Conservation (phyloP, 2,329 filamentous ascomycete genomes). For the Phaeomoniella chlamydospora region DNA sequence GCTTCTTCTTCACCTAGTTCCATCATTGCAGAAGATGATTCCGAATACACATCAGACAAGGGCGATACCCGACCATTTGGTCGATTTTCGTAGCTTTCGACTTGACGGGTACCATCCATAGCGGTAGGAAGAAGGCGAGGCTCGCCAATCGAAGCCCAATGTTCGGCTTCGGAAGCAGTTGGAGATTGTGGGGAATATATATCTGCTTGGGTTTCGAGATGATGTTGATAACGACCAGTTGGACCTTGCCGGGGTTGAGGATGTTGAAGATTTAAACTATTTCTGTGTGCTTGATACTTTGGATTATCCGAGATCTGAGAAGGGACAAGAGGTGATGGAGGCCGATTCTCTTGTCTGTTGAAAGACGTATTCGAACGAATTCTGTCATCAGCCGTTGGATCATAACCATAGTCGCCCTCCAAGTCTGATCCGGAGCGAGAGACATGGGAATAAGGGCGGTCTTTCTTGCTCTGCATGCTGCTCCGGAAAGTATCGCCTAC, state of each 20-base stretch:
- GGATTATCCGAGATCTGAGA: conserved; percentile 42
- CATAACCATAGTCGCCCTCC: conserved; percentile 46
- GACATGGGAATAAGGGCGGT: conserved; percentile 46
- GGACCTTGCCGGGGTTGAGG: conserved; percentile 49
- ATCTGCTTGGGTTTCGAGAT: conserved; percentile 46
- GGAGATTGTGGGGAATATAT: conserved; percentile 24
- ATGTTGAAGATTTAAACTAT: conserved; percentile 49
- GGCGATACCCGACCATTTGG: conserved; percentile 28
- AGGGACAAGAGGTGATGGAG: conserved; percentile 48
- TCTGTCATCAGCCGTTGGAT: conserved; percentile 29
- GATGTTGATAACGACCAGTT: conserved; percentile 45
- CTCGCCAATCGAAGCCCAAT: conserved; percentile 23
- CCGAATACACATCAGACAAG: conserved; percentile 31
- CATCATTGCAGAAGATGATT: conserved; percentile 16
- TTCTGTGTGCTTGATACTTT: conserved; percentile 51
- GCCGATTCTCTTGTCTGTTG: conserved; percentile 28
- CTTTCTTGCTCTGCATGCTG: conserved; percentile 39
- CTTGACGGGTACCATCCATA: conserved; percentile 11
- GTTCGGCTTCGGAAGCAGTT: conserved; percentile 26
- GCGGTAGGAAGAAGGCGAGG: neutral
- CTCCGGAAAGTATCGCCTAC: conserved; percentile 63
- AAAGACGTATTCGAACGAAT: conserved; percentile 27
- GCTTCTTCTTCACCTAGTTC: conserved; percentile 2
- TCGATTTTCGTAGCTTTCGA: conserved; percentile 22
- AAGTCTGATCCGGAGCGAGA: conserved; percentile 70